Evolutionary conservation across 768 basidiomycete species (phyloP), one percentile per base, ranked within the genome.

Genomic region (Mycena alexandri): DNA sequence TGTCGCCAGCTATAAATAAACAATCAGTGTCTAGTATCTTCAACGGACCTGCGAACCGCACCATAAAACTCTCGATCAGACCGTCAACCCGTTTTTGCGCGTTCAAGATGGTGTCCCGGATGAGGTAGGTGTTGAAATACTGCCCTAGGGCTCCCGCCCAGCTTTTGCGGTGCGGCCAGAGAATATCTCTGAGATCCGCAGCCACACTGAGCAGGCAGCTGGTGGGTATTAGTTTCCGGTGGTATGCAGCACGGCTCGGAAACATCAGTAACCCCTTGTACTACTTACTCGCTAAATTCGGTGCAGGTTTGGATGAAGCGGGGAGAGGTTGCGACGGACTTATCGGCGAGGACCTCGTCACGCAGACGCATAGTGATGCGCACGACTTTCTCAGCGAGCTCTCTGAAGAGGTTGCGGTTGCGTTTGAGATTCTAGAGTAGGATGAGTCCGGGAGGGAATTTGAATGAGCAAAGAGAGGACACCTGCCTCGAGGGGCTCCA

Each of bases 321-420:
- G 16, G 36, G 36, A 34, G 48, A 61, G 16, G 9, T n/a, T 9
- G 48, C 48, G 24, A 52, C 50, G 2, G 24, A 52, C 10, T 41
- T 25, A 21, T 61, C 50, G 41, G 60, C 60, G 25, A 61, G 2
- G 24, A 61, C 50, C 50, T 61, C 60, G 47, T 29, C 50, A 22
- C 41, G 33, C 22, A 61, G 60, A 52, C 50, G 10, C 19, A 43
- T 34, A 25, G 50, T 61, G 24, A 61, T 41, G 47, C 41, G 48
- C 14, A 61, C 60, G 25, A 61, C 60, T 42, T 52, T 61, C 48
- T 61, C 36, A 17, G 60, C 60, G 38, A 61, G 60, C 11, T 61
- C 60, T 43, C 25, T 61, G 60, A 61, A 61, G 21, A 61, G 22
- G 41, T 3, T 5, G 22, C 60, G 60, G 24, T 61, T 61, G 38